Evolutionary conservation across 2,329 filamentous ascomycete species (phyloP).

Genomic region (Trichoderma hamatum): DNA sequence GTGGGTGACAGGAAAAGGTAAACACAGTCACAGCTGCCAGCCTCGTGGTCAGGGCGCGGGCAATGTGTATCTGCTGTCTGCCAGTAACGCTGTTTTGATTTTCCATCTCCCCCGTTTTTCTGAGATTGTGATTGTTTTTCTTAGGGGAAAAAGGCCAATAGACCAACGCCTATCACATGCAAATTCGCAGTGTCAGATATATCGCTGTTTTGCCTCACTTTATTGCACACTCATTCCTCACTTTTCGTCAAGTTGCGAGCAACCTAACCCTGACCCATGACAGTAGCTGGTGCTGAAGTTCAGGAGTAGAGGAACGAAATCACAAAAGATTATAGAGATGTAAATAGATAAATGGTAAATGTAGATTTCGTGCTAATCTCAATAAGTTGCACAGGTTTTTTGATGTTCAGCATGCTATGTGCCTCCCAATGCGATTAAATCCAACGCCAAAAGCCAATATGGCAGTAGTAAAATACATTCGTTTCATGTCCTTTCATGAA

Average conservation of each 20-base stretch:
- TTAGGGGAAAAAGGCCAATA: neutral
- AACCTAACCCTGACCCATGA: neutral
- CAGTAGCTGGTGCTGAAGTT: neutral
- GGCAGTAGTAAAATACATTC: conserved; percentile 10
- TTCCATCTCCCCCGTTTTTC: neutral
- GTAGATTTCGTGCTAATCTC: conserved; percentile 7
- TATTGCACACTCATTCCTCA: neutral
- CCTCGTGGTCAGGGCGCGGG: neutral
- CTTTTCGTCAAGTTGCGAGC: neutral
- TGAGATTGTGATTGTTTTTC: neutral
- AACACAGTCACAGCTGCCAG: neutral
- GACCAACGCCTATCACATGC: neutral
- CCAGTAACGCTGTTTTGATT: neutral
- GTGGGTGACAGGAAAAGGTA: neutral
- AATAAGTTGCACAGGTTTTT: conserved; percentile 1
- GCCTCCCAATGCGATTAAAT: conserved; percentile 18
- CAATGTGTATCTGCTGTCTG: neutral
- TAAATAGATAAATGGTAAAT: neutral
- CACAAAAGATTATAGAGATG: neutral
- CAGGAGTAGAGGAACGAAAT: no score
- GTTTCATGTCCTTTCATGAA: neutral
- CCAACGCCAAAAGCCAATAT: conserved; percentile 19
- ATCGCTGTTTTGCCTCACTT: neutral
- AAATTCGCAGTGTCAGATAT: neutral
- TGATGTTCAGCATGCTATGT: conserved; percentile 16